phyloP scores from a whole-genome alignment of 2,329 filamentous ascomycete species.

The Colletotrichum sp. region DNA sequence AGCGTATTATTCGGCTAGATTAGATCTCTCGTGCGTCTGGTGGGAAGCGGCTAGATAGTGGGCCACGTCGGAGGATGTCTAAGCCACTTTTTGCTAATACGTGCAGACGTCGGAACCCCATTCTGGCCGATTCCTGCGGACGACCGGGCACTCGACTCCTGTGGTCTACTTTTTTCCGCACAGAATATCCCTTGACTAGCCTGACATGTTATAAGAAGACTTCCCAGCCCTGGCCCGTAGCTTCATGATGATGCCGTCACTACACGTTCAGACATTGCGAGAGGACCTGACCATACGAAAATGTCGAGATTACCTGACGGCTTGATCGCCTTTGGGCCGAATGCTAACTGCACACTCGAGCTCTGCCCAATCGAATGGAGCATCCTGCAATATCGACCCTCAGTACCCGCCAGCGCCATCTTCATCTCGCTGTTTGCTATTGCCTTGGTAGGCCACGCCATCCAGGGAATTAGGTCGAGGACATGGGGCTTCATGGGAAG shows the following conservation, averaged over 20 bases:
- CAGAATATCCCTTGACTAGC: not conserved
- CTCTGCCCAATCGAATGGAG: slow-evolving; percentile 46
- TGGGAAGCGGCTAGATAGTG: not conserved
- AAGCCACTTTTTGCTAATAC: not conserved
- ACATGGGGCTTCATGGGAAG: slow-evolving; percentile 49
- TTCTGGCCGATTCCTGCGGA: slow-evolving; percentile 3
- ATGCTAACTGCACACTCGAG: slow-evolving; percentile 51
- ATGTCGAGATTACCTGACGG: slow-evolving; percentile 8
- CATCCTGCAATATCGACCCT: slow-evolving; percentile 47
- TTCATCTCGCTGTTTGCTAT: slow-evolving; percentile 47
- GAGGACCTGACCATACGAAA: not conserved
- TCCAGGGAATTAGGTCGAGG: slow-evolving; percentile 45
- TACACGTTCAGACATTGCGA: not conserved
- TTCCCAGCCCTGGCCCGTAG: not conserved
- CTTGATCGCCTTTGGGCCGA: slow-evolving; percentile 42
- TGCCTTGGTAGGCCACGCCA: slow-evolving; percentile 45
- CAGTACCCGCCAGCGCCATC: slow-evolving; percentile 34
- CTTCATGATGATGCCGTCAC: not conserved
- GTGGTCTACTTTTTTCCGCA: no score
- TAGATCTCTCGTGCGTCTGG: not conserved
- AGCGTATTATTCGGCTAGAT: not conserved
- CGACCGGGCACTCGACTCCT: not conserved
- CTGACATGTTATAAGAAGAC: not conserved
- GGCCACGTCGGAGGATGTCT: not conserved
- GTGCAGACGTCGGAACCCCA: not conserved